phyloP scores from a whole-genome alignment of 768 basidiomycete species.

The Mycena alexandri region DNA sequence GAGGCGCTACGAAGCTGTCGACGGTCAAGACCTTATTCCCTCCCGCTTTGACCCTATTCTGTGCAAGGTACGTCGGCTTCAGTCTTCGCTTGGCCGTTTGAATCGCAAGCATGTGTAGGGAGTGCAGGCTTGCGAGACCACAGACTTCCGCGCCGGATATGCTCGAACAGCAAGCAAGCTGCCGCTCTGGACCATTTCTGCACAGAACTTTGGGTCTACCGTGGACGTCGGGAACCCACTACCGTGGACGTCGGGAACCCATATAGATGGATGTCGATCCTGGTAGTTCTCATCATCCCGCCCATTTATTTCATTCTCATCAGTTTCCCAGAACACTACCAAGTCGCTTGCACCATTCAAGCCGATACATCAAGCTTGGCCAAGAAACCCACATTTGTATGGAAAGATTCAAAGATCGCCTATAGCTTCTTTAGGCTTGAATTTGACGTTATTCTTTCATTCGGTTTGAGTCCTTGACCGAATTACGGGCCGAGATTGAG shows the following conservation, averaged over 20 bases:
- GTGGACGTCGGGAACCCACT: constrained; percentile 21
- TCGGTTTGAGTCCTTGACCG: constrained; percentile 69
- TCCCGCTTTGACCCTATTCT: constrained; percentile 7
- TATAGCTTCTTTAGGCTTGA: constrained; percentile 52
- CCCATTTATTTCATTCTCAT: neutral
- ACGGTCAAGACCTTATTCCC: neutral
- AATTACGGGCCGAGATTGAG: constrained; percentile 63
- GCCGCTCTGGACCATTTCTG: constrained; percentile 2
- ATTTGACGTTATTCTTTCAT: constrained; percentile 61
- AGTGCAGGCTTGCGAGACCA: constrained; percentile 42
- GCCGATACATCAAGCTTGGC: constrained; percentile 16
- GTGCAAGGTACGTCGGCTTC: neutral
- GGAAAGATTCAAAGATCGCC: neutral
- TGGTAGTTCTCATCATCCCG: neutral
- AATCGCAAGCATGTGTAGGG: constrained; percentile 48
- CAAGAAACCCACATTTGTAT: neutral
- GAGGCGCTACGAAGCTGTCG: neutral
- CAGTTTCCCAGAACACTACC: neutral
- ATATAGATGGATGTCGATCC: constrained; percentile 31
- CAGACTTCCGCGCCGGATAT: constrained; percentile 15
- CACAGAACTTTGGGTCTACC: constrained; percentile 15
- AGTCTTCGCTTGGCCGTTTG: neutral
- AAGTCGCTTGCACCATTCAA: constrained; percentile 10
- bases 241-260: no score
- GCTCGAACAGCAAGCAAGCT: neutral